Evolutionary conservation across 1,284 basidiomycete genomes (phyloP).

Genomic region (Mycena sp.): DNA sequence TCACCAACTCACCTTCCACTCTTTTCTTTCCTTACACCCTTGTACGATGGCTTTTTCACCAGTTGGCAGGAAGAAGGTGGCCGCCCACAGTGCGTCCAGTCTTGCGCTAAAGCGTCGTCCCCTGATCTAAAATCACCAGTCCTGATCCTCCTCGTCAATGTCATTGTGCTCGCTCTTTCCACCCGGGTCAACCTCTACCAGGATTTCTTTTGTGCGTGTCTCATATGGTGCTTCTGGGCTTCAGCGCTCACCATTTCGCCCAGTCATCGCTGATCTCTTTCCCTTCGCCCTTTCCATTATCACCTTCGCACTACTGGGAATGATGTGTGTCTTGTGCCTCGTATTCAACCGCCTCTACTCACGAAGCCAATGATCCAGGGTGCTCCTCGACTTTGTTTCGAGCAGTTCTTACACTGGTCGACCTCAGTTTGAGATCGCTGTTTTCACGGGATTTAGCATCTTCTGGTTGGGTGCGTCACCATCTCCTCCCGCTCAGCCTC

Average conservation of each 20-base stretch:
- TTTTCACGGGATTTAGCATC: slow-evolving; percentile 55
- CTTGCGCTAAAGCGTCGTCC: too few species aligned
- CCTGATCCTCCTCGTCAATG: slow-evolving; percentile 54
- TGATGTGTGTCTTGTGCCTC: slow-evolving; percentile 46
- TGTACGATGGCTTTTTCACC: slow-evolving; percentile 36
- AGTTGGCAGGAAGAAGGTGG: slow-evolving; percentile 40
- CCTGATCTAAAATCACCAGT: slow-evolving; percentile 39
- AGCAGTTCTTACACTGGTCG: slow-evolving; percentile 54
- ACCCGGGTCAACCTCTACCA: slow-evolving; percentile 64
- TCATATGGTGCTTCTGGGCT: not conserved
- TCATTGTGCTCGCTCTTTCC: slow-evolving; percentile 62
- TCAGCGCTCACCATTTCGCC: not conserved
- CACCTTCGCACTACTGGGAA: slow-evolving; percentile 54
- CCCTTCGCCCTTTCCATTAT: slow-evolving; percentile 65
- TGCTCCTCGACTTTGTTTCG: slow-evolving; percentile 53
- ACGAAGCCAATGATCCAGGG: slow-evolving; percentile 39
- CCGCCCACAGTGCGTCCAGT: slow-evolving; percentile 41
- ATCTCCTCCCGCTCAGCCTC: not conserved
- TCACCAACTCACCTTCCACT: slow-evolving; percentile 23
- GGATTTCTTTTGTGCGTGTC: slow-evolving; percentile 65
- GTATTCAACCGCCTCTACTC: not conserved
- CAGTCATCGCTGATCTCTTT: slow-evolving; percentile 66
- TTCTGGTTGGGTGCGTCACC: slow-evolving; percentile 61
- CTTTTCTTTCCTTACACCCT: slow-evolving; percentile 20
- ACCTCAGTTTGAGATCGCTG: slow-evolving; percentile 57